phyloP scores from a whole-genome alignment of 805 yeast species.

The Nakazawaea ishiwadae region DNA sequence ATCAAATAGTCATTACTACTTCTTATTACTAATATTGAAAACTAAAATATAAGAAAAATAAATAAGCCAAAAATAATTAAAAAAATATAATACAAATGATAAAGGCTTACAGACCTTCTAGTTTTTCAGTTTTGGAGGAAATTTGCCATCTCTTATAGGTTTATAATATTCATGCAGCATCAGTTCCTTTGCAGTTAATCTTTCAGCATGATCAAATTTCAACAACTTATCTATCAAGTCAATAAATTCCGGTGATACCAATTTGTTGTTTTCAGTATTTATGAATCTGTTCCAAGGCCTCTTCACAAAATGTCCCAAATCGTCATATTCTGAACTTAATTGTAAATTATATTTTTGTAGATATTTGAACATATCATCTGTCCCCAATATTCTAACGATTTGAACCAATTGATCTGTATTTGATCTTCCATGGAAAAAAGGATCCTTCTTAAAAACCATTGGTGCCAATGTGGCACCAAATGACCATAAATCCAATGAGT shows the following conservation, averaged over 20 bases:
- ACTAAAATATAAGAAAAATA: no score
- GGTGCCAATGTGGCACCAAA: slow-evolving; percentile 92
- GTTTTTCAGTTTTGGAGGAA: background rate
- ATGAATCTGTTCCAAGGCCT: slow-evolving; percentile 65
- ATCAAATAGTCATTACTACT: no score
- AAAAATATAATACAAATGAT: no score
- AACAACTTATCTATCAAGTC: slow-evolving; percentile 71
- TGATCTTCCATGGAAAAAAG: slow-evolving; percentile 87
- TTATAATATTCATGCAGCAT: slow-evolving; percentile 72
- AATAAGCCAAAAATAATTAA: no score
- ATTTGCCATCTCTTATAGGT: slow-evolving; percentile 81
- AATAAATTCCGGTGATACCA: slow-evolving; percentile 50
- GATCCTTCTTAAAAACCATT: slow-evolving; percentile 84
- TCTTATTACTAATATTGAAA: no score
- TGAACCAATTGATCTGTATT: slow-evolving; percentile 89
- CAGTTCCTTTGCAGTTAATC: slow-evolving; percentile 86
- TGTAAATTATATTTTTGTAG: slow-evolving; percentile 65
- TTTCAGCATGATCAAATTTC: slow-evolving; percentile 80
- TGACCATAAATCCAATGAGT: slow-evolving; percentile 90
- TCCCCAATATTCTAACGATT: slow-evolving; percentile 83
- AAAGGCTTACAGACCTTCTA: no score
- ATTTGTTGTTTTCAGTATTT: slow-evolving; percentile 45
- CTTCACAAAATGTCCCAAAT: slow-evolving; percentile 60
- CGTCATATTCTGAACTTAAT: slow-evolving; percentile 72
- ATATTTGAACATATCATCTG: slow-evolving; percentile 70